Conservation (phyloP, 306 rosid genomes). For the Cajanus cajan region DNA sequence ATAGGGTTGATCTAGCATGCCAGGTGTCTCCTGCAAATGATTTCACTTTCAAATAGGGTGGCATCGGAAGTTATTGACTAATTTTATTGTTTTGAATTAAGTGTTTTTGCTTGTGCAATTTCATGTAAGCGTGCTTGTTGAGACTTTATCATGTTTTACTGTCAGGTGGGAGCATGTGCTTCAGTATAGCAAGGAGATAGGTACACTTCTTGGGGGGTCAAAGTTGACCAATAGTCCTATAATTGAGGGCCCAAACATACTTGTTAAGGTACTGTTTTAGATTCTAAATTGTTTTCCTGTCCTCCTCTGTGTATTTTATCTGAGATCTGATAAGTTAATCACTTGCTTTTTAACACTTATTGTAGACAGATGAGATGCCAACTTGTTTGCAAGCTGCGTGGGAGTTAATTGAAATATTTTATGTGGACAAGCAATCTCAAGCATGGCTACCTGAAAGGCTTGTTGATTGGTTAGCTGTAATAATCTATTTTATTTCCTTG, state of each 20-base stretch:
- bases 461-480: constrained; percentile 97
- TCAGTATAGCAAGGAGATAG: constrained; percentile 84
- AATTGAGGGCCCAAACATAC: constrained; percentile 57
- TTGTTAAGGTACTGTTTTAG: constrained; percentile 53
- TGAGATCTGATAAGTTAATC: constrained; percentile 9
- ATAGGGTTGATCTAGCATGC: not conserved
- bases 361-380: constrained; percentile 73
- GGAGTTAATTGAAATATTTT: constrained; percentile 91
- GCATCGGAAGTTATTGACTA: not conserved
- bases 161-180: constrained; percentile 88
- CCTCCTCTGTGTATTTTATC: not conserved
- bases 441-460: constrained; percentile 88
- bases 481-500: constrained; percentile 41
- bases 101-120: not conserved
- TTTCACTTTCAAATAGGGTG: not conserved
- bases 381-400: constrained; percentile 89
- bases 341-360: constrained; percentile 2
- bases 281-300: not conserved
- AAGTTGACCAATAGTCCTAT: constrained; percentile 44
- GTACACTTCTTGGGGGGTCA: constrained; percentile 58
- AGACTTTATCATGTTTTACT: constrained; percentile 23
- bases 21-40: not conserved
- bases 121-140: not conserved
- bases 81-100: not conserved
- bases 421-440: constrained; percentile 85